A percentile compares a stretch with the other conserved stretches of the same genome.
Conservation (phyloP, 306 rosid genomes). For the Sesbania bispinosa region DNA sequence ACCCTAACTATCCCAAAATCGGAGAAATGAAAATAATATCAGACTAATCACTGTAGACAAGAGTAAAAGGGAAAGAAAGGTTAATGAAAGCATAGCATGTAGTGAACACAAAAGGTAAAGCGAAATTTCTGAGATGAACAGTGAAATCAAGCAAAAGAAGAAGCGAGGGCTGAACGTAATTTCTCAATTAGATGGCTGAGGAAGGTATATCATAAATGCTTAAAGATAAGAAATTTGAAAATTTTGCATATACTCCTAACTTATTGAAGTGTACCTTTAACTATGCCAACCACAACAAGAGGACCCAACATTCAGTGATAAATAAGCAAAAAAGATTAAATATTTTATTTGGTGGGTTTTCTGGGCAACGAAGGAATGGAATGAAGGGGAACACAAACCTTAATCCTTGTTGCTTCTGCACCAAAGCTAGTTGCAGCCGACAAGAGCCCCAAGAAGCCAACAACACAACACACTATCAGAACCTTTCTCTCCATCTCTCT, state of each 20-base stretch:
- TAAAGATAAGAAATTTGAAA: background rate
- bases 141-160: constrained; percentile 6
- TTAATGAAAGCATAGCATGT: background rate
- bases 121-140: background rate
- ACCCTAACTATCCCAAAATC: too few species aligned
- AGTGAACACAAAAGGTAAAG: background rate
- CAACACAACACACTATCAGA: constrained; percentile 45
- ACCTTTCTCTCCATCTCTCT: constrained; percentile 63
- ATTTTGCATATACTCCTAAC: background rate
- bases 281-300: background rate
- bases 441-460: constrained; percentile 63
- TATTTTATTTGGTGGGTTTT: too few species aligned
- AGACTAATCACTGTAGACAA: too few species aligned
- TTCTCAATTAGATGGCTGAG: background rate
- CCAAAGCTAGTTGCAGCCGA: constrained; percentile 75
- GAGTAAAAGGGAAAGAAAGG: constrained; percentile 10
- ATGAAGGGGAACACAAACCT: constrained; percentile 51
- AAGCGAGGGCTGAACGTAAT: background rate
- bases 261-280: constrained; percentile 3
- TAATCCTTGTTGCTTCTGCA: constrained; percentile 80
- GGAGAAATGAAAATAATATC: too few species aligned
- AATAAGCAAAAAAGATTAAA: too few species aligned
- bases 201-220: background rate
- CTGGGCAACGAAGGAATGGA: background rate
- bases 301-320: background rate